Base-by-base conservation (phyloP, 192 early-diverging fungal species). In the Linnemannia zychae region DNA sequence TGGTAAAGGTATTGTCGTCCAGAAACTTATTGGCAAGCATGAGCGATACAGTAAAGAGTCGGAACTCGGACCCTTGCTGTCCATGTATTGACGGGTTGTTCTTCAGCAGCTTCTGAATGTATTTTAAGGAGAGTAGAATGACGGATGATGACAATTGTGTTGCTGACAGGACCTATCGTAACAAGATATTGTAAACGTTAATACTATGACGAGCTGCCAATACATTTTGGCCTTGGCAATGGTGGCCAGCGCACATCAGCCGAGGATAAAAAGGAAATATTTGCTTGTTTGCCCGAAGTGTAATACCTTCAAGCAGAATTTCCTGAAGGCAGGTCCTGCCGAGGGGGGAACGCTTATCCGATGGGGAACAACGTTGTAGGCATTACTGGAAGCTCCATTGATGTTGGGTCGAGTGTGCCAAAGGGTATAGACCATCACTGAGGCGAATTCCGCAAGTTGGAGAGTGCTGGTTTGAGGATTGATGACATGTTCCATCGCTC, bases 1-100 rank as follows among this genome's bases (percentile, higher is more conserved):
- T 97, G 17, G 97, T 93, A 78, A 95, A 98, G 65, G 96, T 97
- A 84, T 97, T 97, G 87, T 98, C 97, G 79, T 96, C 93, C 36
- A 97, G 88, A 78, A 92, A 93, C 79, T 98, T 98, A 89, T 95
- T 97, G 70, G 95, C 93, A 6, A 96, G 90, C 90, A 96, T 95
- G 46, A 98, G 89, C 46, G 96, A 93, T n/a, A 94, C 95, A 12
- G 95, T 94, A 80, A 98, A 95, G 53, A 97, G 80, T 22, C 96
- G 88, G 72, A 94, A 96, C 77, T 98, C 97, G 66, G 93, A 94
- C 57, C 97, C 97, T 48, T 86, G 82, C 38, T 89, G 88, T 63
- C 92, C 94, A 80, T 88, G 88, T 46, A 93, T 89, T 16, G 88
- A 81, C 3, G 94, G 91, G 71, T 91, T 89, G 48, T 88, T 84